Evolutionary conservation across 2,329 filamentous ascomycete species (phyloP), one percentile per base, ranked within the genome.

Genomic region (Colletotrichum sp.): DNA sequence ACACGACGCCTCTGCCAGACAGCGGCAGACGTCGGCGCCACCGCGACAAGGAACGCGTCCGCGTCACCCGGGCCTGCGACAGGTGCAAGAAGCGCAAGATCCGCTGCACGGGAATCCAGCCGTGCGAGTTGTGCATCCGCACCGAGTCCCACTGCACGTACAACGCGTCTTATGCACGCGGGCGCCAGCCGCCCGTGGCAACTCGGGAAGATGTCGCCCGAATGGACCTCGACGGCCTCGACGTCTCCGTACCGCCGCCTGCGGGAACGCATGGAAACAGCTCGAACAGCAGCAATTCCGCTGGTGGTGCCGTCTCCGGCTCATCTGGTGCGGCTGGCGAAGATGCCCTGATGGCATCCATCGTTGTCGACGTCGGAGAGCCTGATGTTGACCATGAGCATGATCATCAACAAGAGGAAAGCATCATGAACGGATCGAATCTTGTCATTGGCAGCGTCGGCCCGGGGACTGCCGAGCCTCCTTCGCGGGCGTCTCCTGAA

Each of bases 31-130:
- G 71, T 9, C 67, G 72, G 26, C 72, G 72, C 28, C 67, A 71
- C 67, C 72, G 80, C 32, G 65, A 76, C 57, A 72, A 71, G 32
- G 85, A 86, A 66, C 80, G 86, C 21, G 83, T 83, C 26, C 83
- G 87, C 67, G 87, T 88, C 66, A 88, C 85, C 73, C 83, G 87
- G 32, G 87, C 87, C 21, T 89, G 87, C 78, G 87, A 89, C 80
- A 81, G 84, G 70, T 89, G 87, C 80, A 89, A 89, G 80, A 87
- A 83, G 87, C 88, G 84, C 66, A 84, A 84, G 76, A 84, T 83
- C 69, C 83, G 83, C 72, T 84, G 83, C 28, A 83, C 81, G 0
- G 83, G 83, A 0, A 80, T 79, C 1, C 80, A 83, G 52, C 83
- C 83, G 1, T 84, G 83, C 63, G 83, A 82, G 18, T 79, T 81